Evolutionary conservation across 805 yeast species (phyloP), one percentile per base, ranked within the genome.

Genomic region (Spathaspora girioi): DNA sequence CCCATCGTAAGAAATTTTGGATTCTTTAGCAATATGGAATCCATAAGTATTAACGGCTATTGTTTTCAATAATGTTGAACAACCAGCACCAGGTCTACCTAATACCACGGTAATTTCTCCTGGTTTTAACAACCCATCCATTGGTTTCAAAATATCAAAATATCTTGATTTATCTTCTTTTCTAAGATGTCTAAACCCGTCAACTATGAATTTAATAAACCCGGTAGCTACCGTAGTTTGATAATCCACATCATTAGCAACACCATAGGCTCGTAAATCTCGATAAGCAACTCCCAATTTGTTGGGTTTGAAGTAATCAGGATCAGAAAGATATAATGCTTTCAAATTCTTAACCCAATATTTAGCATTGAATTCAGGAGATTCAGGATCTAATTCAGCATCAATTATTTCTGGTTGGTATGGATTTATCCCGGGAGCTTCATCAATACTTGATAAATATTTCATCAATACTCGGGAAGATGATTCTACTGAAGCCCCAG

Each of bases 321-420:
- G 80, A 58, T 86, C 87, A 1, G 76, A 61, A 32, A 73, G 74
- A 56, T 69, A 65, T 52, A 85, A 60, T 54, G 79, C 80, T 52
- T 83, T 72, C 69, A 83, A 65, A 59, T 85, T 85, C 61, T 82
- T 82, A 50, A 85, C 83, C 91, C 91, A 85, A 50, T 77, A 80
- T 59, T 77, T 79, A 48, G 86, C 75, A 56, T 78, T 77, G 62
- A 85, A 85, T 8, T 76, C 60, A n/a, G 79, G 84, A 47, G 79
- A 71, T 20, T 73, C 70, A 1, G 91, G 91, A 59, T 86, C 82
- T 48, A 71, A 66, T 48, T 57, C 49, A 11, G 19, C 14, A 10
- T 60, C 57, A 70, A 10, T 31, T 5, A 31, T 31, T 31, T 31
- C 35, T n/a, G 52, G 57, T 14, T 48, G 54, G 48, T 62, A 72